Base-by-base conservation (phyloP, 108 stramenopile genomes). In the Chaetoceros muelleri region DNA sequence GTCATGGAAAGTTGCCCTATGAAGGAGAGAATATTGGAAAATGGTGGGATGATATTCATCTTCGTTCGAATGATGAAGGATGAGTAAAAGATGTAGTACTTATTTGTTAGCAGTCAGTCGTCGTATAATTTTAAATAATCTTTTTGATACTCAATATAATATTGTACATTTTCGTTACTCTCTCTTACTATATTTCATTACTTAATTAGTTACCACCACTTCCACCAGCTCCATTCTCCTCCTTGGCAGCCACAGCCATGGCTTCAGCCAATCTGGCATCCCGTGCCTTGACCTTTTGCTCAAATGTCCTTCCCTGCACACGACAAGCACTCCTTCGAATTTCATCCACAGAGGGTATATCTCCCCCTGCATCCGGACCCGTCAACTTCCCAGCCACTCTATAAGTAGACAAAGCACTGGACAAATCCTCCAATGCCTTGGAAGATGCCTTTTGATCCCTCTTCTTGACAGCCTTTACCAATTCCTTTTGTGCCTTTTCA, bases 281-380 rank as follows among this genome's bases (percentile, higher is more conserved):
- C 28, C 82, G 71, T 2, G 55, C 74, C 67, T 74, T 80, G 27
- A 82, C 66, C 54, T 80, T 85, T 55, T 74, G 53, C 57, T 85
- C 84, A 67, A 80, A 85, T 2, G 69, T 74, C 26, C 79, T 59
- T 0, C 81, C 81, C 25, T 81, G 78, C 18, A 82, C 71, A 30
- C 75, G 64, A 54, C 71, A 76, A 10, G 80, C 75, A 31, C 47
- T 61, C 52, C 90, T 71, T 23, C 84, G 60, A 28, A 93, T 88
- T 49, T 88, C 91, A 58, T 93, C 91, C 18, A 93, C 82, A 60
- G 72, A 74, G 0, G 90, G 91, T 53, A 88, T 88, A 57, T 93
- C 83, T 19, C 86, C 87, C 29, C 81, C 84, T 26, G 81, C 90
- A 60, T 93, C 91, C 0, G 80, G 82, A 49, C 83, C 87, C 44